Evolutionary conservation across 441 rosid species (phyloP), one percentile per base, ranked within the genome.

Genomic region (Croton setiger): DNA sequence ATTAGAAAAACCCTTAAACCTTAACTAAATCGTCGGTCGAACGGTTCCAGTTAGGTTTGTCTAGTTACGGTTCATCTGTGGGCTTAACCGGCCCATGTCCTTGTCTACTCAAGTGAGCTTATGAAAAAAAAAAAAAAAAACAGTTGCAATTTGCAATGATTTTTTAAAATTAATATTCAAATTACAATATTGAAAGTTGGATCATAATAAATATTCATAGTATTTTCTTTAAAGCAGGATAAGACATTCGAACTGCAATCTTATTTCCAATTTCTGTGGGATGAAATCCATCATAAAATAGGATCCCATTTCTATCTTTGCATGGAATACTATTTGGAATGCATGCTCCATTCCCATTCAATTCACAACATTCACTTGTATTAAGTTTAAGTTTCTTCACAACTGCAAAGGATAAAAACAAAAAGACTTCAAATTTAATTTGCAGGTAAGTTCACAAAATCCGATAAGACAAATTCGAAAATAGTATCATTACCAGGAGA

Each of bases 281-380:
- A 75, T 87, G 91, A 57, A 79, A 84, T 11, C 82, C 66, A 56
- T 86, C 96, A 84, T 80, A 89, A 48, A 87, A 89, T 63, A 80
- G n/a, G 68, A 36, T 51, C 31, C 36, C 60, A 0, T 68, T 58
- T 49, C 89, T 79, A 17, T 72, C n/a, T 3, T 36, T 35, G 73
- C 90, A 84, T 14, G 87, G 79, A 39, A 67, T 64, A 57, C 68
- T 68, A 56, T 70, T 39, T 0, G 78, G 80, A 12, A 72, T 37
- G 74, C 88, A 87, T 2, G 41, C 72, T 14, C 88, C 90, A 63
- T 52, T 20, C 52, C 81, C 72, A 54, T 83, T 82, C 7, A 78
- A 75, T 56, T 84, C 70, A 68, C 93, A 90, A 60, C 91, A 88
- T 7, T 79, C 82, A 0, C 74, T 52, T 15, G 75, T 70, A 37